Base-by-base conservation (phyloP, 2,329 filamentous ascomycete species). In the Akanthomyces uredinophilus region DNA sequence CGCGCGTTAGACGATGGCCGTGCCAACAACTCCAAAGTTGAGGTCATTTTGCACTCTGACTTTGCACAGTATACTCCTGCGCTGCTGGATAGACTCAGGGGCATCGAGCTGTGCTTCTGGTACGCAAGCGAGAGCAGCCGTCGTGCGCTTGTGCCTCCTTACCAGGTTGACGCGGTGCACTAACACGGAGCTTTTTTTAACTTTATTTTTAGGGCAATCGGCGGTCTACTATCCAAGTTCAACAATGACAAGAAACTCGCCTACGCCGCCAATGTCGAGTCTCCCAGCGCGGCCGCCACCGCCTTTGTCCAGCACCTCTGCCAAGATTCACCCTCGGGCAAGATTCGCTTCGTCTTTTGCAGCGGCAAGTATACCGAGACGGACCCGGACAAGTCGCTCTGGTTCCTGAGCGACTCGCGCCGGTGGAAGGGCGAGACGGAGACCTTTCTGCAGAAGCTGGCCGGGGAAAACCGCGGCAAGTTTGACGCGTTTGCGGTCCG, bases 101-200 rank as follows among this genome's bases (percentile, higher is more conserved):
- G 83, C 18, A 85, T 85, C 0, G 79, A 85, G 50, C 86, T 82
- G 1, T 87, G 84, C 67, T 79, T 90, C 29, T 90, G 87, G 87
- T 87, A 82, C 44, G 78, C 27, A 20, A 35, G 24, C 24, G 20
- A 20, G 10, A 56, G 20, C 8, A 24, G n/a, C n/a, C 29, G 2
- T 14, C 39, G 14, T 13, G 8, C 53, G 16, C 20, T 6, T 43
- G 6, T 35, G 2, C 11, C 32, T 35, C 6, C 32, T 35, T 35
- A 3, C 2, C 4, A n/a, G 10, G 10, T 35, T 35, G 32, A 13
- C 49, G 29, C 16, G 10, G 1, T 35, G 20, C 37, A 49, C 41
- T 58, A 47, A 49, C 49, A 20, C 32, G 5, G 3, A 16, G 11
- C 10, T 13, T 11, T 24, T 18, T 18, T 35, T 20, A 18, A n/a